These are phyloP conservation scores for Oenanthe sinensis DNA, from an alignment of 129 eudicot genomes.

Conservation along the genomic window DNA sequence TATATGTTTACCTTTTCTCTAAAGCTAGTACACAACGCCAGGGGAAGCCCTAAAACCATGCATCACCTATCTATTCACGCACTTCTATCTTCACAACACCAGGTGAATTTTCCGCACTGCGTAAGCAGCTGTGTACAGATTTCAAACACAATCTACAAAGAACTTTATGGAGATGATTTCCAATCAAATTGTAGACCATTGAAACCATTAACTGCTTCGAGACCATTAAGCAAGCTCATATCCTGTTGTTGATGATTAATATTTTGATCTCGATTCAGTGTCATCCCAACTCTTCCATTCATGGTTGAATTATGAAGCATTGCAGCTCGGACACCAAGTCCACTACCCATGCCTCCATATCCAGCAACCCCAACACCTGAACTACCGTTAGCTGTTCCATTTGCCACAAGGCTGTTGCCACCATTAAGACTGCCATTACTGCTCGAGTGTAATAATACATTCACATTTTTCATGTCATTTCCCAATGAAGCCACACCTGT, in stretches of 20 bases:
- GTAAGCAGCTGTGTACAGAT: conserved; percentile 16
- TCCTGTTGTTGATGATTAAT: conserved; percentile 66
- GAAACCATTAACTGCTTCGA: conserved; percentile 83
- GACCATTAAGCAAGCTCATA: conserved; percentile 59
- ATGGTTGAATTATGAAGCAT: conserved; percentile 51
- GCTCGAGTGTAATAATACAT: conserved; percentile 44
- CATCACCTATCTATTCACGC: conserved; percentile 11
- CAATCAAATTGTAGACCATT: conserved; percentile 87
- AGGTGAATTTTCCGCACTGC: conserved; percentile 21
- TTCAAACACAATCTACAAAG: conserved; percentile 2
- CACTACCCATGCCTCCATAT: conserved; percentile 48
- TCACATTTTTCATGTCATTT: conserved; percentile 49
- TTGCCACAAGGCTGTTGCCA: conserved; percentile 29
- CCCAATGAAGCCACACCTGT: conserved; percentile 43
- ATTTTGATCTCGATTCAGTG: conserved; percentile 49
- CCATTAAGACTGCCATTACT: conserved; percentile 27
- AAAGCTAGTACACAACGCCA: conserved; percentile 40
- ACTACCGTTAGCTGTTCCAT: conserved; percentile 26
- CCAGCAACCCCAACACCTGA: conserved; percentile 32
- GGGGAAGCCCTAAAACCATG: conserved; percentile 18
- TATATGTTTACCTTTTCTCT: conserved; percentile 43
- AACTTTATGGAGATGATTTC: conserved; percentile 65
- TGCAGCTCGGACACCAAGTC: conserved; percentile 58
- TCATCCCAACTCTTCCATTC: conserved; percentile 75
- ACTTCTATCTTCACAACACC: conserved; percentile 21